These are phyloP conservation scores for Lipomyces yamanashiensis DNA, from an alignment of 805 yeast genomes.

Conservation along the genomic window DNA sequence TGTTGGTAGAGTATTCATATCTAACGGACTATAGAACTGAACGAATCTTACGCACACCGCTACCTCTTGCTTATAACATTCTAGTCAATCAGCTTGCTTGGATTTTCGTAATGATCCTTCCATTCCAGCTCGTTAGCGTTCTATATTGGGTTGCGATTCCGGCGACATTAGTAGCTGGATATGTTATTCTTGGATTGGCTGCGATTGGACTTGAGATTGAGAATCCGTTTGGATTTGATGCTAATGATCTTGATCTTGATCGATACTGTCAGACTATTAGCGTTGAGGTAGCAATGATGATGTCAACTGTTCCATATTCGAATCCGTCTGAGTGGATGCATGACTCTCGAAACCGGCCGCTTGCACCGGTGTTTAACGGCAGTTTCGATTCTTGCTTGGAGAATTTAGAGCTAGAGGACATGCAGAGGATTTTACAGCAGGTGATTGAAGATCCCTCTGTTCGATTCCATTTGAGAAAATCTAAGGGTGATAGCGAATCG, in stretches of 20 bases:
- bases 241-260: conserved; percentile 36
- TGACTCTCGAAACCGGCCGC: conserved; percentile 23
- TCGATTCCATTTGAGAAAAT: conserved; percentile 14
- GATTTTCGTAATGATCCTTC: conserved; percentile 35
- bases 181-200: conserved; percentile 36
- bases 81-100: conserved; percentile 35
- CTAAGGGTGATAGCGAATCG: neutral
- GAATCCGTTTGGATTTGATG: conserved; percentile 36
- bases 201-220: conserved; percentile 37
- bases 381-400: conserved; percentile 16
- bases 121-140: conserved; percentile 32
- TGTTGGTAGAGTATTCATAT: neutral
- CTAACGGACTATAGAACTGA: conserved; percentile 20
- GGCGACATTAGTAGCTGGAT: conserved; percentile 32
- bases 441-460: conserved; percentile 32
- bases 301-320: conserved; percentile 30
- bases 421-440: conserved; percentile 28
- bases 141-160: conserved; percentile 37
- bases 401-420: conserved; percentile 22
- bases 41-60: conserved; percentile 35
- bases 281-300: conserved; percentile 34
- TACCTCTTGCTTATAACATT: conserved; percentile 36
- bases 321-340: conserved; percentile 31
- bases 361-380: conserved; percentile 33
- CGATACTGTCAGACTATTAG: conserved; percentile 32